Evolutionary conservation across 805 yeast genomes (phyloP), one percentile per base, ranked within the genome.

Genomic region (Lachancea quebecensis): DNA sequence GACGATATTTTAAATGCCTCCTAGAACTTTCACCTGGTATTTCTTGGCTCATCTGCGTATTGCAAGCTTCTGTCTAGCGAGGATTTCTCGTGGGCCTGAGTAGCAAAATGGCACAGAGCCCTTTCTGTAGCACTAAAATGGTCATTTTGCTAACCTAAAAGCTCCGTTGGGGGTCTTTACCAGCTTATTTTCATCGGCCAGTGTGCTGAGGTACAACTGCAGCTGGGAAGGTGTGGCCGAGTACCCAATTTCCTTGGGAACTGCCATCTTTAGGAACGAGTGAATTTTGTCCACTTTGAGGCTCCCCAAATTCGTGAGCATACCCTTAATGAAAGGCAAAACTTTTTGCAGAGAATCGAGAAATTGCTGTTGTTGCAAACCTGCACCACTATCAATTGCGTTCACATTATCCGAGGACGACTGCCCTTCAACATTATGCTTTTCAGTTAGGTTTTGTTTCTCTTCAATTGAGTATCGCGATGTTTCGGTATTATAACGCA

Each of bases 291-390:
- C 69, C 4, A 68, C 56, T 2, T 78, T 74, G 50, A 77, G 56
- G 1, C 73, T 53, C 0, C 81, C 82, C 37, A 79, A 62, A 49
- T 80, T 81, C 3, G 75, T 75, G 21, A 81, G 62, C 78, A 81
- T 79, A 3, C 78, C 79, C 14, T 58, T 60, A 27, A 81, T 69
- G 52, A 72, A 77, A 0, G 81, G 75, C 72, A 74, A 70, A 47
- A 65, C 68, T 11, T 44, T 43, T 10, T 35, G 32, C 46, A 43
- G 38, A n/a, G 46, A 27, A 12, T 36, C 38, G 14, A 35, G 32
- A 17, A 38, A 30, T 14, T 42, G 34, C 15, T 36, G 35, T 17
- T 43, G 32, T 28, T 27, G 25, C 33, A 35, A 27, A 12, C 27
- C 46, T 38, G 38, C 21, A 10, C 18, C 21, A 10, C 18, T 10